Base-by-base conservation (phyloP, 1,284 basidiomycete species). In the Afroboletus lepidellus region DNA sequence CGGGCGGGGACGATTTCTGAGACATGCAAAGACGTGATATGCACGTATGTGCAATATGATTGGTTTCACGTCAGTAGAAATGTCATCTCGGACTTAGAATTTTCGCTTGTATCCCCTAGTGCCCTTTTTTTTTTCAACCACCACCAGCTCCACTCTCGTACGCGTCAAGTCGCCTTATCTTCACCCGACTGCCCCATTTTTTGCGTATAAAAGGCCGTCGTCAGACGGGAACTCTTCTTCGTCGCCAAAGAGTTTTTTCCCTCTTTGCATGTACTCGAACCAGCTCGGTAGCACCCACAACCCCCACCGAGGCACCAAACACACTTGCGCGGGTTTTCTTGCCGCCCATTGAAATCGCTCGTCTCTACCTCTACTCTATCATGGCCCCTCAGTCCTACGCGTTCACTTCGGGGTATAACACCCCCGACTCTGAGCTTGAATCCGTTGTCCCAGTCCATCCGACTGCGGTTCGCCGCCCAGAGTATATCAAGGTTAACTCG, bases 261-360 rank as follows among this genome's bases (percentile, higher is more conserved):
- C 64, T 69, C 67, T 65, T 77, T 90, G 87, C 80, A 91, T 91
- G 89, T 92, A 83, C 86, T 87, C 87, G 56, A 91, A 92, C 83
- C 87, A 89, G 71, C 84, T 91, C 59, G 81, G 83, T 71, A 87
- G 84, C 71, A 75, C 79, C 57, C 88, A 92, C 76, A 91, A 91
- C 72, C 78, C 80, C 64, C 80, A 88, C 75, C 77, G 85, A 81
- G 88, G 88, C 74, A 67, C 62, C 61, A 90, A 85, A 70, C 88
- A 90, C 77, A 80, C 84, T 59, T 74, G 72, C 69, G 79, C 85
- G 60, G 80, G 82, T 57, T 78, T 82, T 65, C 64, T 88, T 57
- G 74, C 78, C 71, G 57, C 70, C 56, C 76, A 69, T 74, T 76
- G 82, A 84, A 60, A 71, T 58, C 50, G 48, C 60, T 61, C 54